Evolutionary conservation across 257 asterid species (phyloP), one percentile per base, ranked within the genome.

Genomic region (Eucommia ulmoides): DNA sequence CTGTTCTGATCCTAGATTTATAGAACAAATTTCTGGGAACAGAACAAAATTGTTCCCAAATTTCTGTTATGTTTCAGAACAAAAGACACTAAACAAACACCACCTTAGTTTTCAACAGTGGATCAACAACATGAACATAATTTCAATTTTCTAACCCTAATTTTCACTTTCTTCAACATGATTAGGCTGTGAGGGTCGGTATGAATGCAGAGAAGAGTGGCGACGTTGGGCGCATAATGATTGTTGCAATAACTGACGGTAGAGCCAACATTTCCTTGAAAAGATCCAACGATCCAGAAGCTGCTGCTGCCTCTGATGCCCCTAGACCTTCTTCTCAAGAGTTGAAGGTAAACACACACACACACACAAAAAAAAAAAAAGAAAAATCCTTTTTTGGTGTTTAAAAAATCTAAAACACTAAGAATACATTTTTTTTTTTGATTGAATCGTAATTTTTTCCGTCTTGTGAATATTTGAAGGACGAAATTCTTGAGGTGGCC

Each of bases 111-210:
- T n/a, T n/a, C n/a, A n/a, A n/a, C n/a, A n/a, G n/a, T n/a, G n/a
- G n/a, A n/a, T n/a, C n/a, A n/a, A n/a, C n/a, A n/a, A n/a, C n/a
- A n/a, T n/a, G n/a, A n/a, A n/a, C n/a, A n/a, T n/a, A n/a, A n/a
- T n/a, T n/a, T n/a, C n/a, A n/a, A n/a, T n/a, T n/a, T n/a, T n/a
- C n/a, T n/a, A n/a, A n/a, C n/a, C n/a, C n/a, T n/a, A n/a, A n/a
- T n/a, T n/a, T n/a, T n/a, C n/a, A n/a, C n/a, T n/a, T n/a, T n/a
- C n/a, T n/a, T n/a, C n/a, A n/a, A n/a, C n/a, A n/a, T n/a, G n/a
- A n/a, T n/a, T n/a, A n/a, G 98, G 96, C 98, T 65, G 96, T 89
- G 50, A 67, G 98, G 74, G 98, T 85, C 45, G 98, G 96, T 55
- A 69, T 85, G 78, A 89, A 89, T 42, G 98, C 98, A 22, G 96